Evolutionary conservation across 352 stramenopile species (phyloP).

Genomic region (Pythium pectinolyticum): DNA sequence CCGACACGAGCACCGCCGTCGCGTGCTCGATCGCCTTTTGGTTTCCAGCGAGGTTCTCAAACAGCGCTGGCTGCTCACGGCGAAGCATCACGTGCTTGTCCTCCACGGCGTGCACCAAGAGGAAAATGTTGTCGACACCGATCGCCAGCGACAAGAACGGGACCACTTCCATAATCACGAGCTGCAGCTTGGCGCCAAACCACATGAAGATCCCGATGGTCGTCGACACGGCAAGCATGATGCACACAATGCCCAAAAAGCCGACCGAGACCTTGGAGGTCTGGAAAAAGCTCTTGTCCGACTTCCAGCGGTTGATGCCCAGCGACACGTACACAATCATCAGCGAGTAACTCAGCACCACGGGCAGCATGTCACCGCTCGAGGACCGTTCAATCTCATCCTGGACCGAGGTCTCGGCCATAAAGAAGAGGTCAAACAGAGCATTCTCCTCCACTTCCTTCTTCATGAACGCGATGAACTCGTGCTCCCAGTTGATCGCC

Average conservation of each 20-base stretch:
- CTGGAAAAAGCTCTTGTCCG: conserved; percentile 52
- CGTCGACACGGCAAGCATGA: conserved; percentile 54
- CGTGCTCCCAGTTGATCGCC: conserved; percentile 66
- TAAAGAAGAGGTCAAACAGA: conserved; percentile 70
- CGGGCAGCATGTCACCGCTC: conserved; percentile 45
- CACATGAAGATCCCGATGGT: conserved; percentile 74
- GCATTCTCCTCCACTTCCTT: conserved; percentile 39
- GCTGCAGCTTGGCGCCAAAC: conserved; percentile 57
- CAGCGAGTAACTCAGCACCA: conserved; percentile 54
- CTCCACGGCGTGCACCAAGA: conserved; percentile 58
- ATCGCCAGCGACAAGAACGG: conserved; percentile 69
- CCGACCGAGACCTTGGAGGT: conserved; percentile 63
- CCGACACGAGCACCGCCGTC: conserved; percentile 45
- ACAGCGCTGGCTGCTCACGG: conserved; percentile 48
- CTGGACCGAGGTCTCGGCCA: conserved; percentile 52
- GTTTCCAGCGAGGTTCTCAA: conserved; percentile 48
- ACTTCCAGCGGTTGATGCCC: conserved; percentile 63
- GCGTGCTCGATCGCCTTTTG: conserved; percentile 51
- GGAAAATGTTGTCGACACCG: conserved; percentile 71
- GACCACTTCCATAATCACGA: conserved; percentile 69
- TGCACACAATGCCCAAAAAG: conserved; percentile 64
- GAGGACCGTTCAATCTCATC: conserved; percentile 63
- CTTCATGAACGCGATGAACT: conserved; percentile 64
- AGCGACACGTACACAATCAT: conserved; percentile 73
- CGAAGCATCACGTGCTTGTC: conserved; percentile 48